Percentiles rank a stretch among this genome's conserved stretches.
Evolutionary conservation across 148 eudicot genomes (phyloP).

Genomic region (Fagopyrum homotropicum): DNA sequence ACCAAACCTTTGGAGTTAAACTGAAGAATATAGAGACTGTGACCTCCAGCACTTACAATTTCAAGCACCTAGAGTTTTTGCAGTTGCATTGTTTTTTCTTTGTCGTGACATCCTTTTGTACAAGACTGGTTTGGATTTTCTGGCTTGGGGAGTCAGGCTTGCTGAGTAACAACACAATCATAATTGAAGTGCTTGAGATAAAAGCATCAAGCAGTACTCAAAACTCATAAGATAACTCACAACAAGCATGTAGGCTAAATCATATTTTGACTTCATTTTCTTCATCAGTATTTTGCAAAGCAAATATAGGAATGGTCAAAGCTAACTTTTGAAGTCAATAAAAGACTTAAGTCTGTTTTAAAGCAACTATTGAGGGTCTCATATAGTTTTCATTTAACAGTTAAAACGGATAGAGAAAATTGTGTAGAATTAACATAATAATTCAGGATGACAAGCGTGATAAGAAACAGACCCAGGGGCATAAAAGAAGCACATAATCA

Average conservation of each 20-base stretch:
- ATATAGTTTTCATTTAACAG: background rate
- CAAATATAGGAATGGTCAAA: background rate
- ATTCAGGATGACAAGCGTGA: background rate
- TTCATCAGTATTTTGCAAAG: background rate
- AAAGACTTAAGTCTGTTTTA: no score
- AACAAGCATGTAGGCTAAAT: background rate
- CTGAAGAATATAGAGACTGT: background rate
- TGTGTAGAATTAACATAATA: background rate
- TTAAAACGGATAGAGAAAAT: background rate
- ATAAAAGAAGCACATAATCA: background rate
- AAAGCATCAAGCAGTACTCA: background rate
- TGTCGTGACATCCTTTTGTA: slow-evolving; percentile 36
- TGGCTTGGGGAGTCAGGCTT: slow-evolving; percentile 33
- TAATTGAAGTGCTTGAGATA: slow-evolving; percentile 2
- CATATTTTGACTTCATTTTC: background rate
- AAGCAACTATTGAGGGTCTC: background rate
- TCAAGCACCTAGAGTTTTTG: slow-evolving; percentile 65
- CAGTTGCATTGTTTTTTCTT: slow-evolving; percentile 75
- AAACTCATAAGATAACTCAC: background rate
- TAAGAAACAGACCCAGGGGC: background rate
- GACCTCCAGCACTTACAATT: slow-evolving; percentile 44
- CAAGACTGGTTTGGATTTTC: slow-evolving; percentile 25
- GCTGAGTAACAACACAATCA: slow-evolving; percentile 17
- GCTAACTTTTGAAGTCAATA: background rate
- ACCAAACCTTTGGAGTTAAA: background rate